Conservation (phyloP, 208 protist species). For the Zelonia costaricensis region DNA sequence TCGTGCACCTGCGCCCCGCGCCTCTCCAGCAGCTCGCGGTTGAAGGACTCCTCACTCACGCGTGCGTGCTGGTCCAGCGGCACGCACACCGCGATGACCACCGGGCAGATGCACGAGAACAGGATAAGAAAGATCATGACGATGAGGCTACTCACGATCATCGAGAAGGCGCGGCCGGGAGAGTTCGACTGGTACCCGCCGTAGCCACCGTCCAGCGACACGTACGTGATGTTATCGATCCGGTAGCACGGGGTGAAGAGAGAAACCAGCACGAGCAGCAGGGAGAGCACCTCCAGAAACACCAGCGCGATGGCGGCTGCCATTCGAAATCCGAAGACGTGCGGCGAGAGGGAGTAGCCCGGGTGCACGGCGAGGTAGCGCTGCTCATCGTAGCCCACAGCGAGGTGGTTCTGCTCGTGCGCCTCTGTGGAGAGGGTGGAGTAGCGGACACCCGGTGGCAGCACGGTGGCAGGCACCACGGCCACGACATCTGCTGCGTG, state of each 20-base stretch:
- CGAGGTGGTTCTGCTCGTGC: not conserved
- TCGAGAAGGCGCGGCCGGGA: not conserved
- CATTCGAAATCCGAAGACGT: not conserved
- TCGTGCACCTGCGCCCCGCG: constrained; percentile 4
- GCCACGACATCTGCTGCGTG: not conserved
- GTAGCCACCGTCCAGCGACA: not conserved
- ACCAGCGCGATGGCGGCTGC: not conserved
- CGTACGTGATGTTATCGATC: not conserved
- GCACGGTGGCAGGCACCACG: not conserved
- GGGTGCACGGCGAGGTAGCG: constrained; percentile 6
- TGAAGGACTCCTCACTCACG: constrained; percentile 4
- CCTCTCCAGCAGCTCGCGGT: constrained; percentile 4
- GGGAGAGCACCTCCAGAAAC: not conserved
- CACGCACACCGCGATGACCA: not conserved
- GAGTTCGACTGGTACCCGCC: not conserved
- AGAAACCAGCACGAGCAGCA: not conserved
- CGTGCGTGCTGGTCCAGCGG: not conserved
- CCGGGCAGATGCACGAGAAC: not conserved
- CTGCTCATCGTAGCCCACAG: not conserved
- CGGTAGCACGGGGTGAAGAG: constrained; percentile 1
- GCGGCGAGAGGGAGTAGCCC: not conserved
- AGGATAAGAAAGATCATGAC: not conserved
- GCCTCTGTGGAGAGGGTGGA: not conserved
- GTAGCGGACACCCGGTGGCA: not conserved
- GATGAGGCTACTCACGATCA: not conserved